Conservation (phyloP, 139 green algal species). For the Chlamydomonas asymmetrica region DNA sequence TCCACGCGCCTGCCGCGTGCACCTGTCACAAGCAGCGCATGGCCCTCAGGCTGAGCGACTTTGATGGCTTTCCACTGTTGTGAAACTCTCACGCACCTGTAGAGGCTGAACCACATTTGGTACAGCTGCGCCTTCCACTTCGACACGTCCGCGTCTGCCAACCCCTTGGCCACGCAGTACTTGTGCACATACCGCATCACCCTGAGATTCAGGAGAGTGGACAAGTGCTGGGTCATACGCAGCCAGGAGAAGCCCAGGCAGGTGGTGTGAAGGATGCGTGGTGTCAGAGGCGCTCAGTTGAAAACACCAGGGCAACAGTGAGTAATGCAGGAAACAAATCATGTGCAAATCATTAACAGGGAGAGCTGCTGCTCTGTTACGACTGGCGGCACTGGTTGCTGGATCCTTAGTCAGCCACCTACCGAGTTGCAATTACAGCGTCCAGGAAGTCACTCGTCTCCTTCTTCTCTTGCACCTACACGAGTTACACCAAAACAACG, state of each 20-base stretch:
- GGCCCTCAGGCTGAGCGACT: not conserved
- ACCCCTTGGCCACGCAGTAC: constrained; percentile 29
- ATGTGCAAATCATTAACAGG: not conserved
- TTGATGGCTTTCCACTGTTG: not conserved
- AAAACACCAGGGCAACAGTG: not conserved
- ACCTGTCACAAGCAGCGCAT: not conserved
- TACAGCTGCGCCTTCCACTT: constrained; percentile 36
- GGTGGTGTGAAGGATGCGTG: not conserved
- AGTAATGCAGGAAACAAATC: not conserved
- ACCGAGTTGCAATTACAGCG: constrained; percentile 1
- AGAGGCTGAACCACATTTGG: constrained; percentile 51
- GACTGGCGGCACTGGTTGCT: not conserved
- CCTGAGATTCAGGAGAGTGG: not conserved
- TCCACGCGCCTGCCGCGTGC: too few relatives aligned
- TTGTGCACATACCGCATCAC: constrained; percentile 28
- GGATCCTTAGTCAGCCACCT: not conserved
- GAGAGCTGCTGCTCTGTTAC: not conserved
- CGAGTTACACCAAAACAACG: too few relatives aligned
- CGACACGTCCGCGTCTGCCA: not conserved
- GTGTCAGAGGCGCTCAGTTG: not conserved
- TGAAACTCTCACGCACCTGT: constrained; percentile 27
- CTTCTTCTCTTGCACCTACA: constrained; percentile 28
- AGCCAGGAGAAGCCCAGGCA: not conserved
- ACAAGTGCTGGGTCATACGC: not conserved
- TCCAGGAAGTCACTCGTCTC: constrained; percentile 64